These are phyloP conservation scores for Trypethelium eluteriae DNA, from an alignment of 495 filamentous ascomycete genomes.

Conservation along the genomic window DNA sequence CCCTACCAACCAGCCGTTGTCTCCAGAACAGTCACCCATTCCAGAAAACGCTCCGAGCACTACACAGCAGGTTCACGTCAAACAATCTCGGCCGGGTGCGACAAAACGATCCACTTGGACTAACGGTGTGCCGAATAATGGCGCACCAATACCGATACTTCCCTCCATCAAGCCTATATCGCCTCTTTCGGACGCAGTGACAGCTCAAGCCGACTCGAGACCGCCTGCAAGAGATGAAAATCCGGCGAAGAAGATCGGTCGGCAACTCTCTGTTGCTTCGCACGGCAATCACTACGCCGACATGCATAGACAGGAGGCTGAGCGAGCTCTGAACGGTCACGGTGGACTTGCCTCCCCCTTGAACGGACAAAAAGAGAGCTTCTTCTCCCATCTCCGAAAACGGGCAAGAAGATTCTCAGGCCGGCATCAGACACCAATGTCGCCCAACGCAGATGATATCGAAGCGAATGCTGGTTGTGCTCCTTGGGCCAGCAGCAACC, in stretches of 20 bases:
- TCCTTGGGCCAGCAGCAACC: slow-evolving; percentile 71
- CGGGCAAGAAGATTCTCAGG: slow-evolving; percentile 88
- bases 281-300: slow-evolving; percentile 84
- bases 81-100: slow-evolving; percentile 53
- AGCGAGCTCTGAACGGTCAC: slow-evolving; percentile 80
- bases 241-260: slow-evolving; percentile 86
- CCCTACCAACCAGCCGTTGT: slow-evolving; percentile 23
- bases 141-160: slow-evolving; percentile 93
- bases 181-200: slow-evolving; percentile 83
- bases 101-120: slow-evolving; percentile 81
- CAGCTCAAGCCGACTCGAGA: slow-evolving; percentile 66
- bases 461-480: slow-evolving; percentile 87
- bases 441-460: slow-evolving; percentile 70
- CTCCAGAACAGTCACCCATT: slow-evolving; percentile 51
- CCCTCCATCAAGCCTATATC: slow-evolving; percentile 94
- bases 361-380: slow-evolving; percentile 77
- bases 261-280: slow-evolving; percentile 94
- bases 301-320: slow-evolving; percentile 80
- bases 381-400: slow-evolving; percentile 96
- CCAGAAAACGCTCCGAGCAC: slow-evolving; percentile 42
- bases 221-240: slow-evolving; percentile 34
- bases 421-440: slow-evolving; percentile 67
- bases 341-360: slow-evolving; percentile 56
- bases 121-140: slow-evolving; percentile 62
- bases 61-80: slow-evolving; percentile 10